Conservation (phyloP, 1,139 yeast genomes). For the Pichia sp. region DNA sequence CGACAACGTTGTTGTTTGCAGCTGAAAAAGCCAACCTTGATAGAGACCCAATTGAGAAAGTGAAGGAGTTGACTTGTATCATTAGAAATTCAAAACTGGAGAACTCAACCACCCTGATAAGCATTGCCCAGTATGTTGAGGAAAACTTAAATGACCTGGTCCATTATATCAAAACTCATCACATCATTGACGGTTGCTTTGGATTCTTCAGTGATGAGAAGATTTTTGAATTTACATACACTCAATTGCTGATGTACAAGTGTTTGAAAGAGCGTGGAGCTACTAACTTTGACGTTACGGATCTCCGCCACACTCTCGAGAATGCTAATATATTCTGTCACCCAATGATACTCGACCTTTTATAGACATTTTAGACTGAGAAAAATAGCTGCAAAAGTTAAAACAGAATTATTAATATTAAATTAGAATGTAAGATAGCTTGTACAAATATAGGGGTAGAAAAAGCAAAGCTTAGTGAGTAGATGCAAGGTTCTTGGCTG, state of each 20-base stretch:
- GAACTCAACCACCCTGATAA: background rate
- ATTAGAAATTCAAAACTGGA: conserved; percentile 4
- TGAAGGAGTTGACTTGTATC: conserved; percentile 9
- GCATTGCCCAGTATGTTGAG: background rate
- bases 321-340: conserved; percentile 2
- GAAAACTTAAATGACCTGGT: conserved; percentile 4
- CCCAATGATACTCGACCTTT: conserved; percentile 7
- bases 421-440: too few relatives aligned
- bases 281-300: background rate
- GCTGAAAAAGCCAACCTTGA: conserved; percentile 47
- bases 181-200: conserved; percentile 20
- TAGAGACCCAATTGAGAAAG: conserved; percentile 29
- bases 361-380: background rate
- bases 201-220: conserved; percentile 19
- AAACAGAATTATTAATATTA: too few relatives aligned
- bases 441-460: too few relatives aligned
- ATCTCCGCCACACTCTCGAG: background rate
- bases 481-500: too few relatives aligned
- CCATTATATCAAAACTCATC: background rate
- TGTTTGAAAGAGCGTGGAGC: conserved; percentile 3
- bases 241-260: conserved; percentile 5
- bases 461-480: too few relatives aligned
- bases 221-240: conserved; percentile 17
- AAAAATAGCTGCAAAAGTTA: too few relatives aligned
- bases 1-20: conserved; percentile 33